Evolutionary conservation across 768 basidiomycete species (phyloP).

Genomic region (Mycena albidolilacea): DNA sequence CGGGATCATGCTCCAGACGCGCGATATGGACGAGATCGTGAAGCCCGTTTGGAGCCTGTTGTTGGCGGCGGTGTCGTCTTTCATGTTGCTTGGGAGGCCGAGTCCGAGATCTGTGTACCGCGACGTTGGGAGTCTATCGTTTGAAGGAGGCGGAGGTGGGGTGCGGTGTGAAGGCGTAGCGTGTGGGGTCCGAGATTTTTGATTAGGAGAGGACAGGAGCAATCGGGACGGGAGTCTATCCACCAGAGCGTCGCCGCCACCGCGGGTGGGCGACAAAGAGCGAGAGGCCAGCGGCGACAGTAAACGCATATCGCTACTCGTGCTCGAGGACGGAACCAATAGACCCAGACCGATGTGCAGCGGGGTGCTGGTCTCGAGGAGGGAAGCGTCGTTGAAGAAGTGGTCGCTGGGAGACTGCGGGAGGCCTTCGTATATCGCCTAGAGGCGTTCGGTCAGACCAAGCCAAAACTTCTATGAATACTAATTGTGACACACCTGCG

Average conservation of each 20-base stretch:
- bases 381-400: constrained; percentile 19
- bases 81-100: constrained; percentile 12
- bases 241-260: too few species aligned
- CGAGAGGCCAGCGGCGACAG: not conserved
- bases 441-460: not conserved
- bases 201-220: not conserved
- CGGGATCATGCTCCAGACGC: not conserved
- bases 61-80: not conserved
- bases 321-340: constrained; percentile 5
- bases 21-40: not conserved
- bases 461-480: not conserved
- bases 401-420: constrained; percentile 25
- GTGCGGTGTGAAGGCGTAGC: not conserved
- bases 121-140: not conserved
- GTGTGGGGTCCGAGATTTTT: not conserved
- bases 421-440: constrained; percentile 25
- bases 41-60: not conserved
- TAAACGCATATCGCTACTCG: constrained; percentile 2
- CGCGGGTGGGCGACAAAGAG: not conserved
- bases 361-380: constrained; percentile 10
- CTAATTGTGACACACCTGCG: constrained; percentile 3
- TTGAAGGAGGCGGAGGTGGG: not conserved
- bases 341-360: constrained; percentile 6
- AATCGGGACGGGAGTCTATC: not conserved
- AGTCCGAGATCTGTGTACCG: constrained; percentile 16